phyloP scores from a whole-genome alignment of 2,329 filamentous ascomycete genomes.

The Arthrinium phaeospermum region DNA sequence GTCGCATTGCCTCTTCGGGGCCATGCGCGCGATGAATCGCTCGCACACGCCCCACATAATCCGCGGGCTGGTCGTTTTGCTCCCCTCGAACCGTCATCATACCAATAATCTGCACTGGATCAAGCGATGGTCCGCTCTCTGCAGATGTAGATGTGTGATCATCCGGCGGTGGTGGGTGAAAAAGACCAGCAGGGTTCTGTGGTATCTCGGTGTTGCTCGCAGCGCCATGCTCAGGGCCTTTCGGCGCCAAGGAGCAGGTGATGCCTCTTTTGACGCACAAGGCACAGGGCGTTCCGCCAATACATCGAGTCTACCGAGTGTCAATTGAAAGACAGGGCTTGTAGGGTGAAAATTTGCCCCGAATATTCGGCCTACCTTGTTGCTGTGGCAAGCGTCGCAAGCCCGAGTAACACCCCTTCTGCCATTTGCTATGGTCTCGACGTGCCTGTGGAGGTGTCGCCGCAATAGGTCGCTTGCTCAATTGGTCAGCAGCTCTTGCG shows the following conservation, averaged over 20 bases:
- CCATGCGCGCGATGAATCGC: not conserved
- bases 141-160: not conserved
- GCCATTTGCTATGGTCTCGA: not conserved
- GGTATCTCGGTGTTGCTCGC: not conserved
- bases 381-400: conserved; percentile 19
- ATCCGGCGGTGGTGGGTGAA: not conserved
- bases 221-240: not conserved
- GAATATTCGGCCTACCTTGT: not conserved
- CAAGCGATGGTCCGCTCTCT: not conserved
- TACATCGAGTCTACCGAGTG: not conserved
- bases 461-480: conserved; percentile 17
- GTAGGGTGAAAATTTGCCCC: not conserved
- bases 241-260: not conserved
- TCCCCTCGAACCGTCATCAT: not conserved
- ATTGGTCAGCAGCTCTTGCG: not conserved
- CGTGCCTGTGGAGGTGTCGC: conserved; percentile 14
- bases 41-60: not conserved
- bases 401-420: not conserved
- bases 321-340: too few species aligned
- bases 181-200: not conserved
- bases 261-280: not conserved
- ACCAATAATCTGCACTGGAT: not conserved
- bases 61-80: not conserved
- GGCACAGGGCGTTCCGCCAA: not conserved
- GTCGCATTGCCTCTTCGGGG: not conserved